phyloP scores from a whole-genome alignment of 192 early-diverging fungal species.

The Backusella tarrabulga region DNA sequence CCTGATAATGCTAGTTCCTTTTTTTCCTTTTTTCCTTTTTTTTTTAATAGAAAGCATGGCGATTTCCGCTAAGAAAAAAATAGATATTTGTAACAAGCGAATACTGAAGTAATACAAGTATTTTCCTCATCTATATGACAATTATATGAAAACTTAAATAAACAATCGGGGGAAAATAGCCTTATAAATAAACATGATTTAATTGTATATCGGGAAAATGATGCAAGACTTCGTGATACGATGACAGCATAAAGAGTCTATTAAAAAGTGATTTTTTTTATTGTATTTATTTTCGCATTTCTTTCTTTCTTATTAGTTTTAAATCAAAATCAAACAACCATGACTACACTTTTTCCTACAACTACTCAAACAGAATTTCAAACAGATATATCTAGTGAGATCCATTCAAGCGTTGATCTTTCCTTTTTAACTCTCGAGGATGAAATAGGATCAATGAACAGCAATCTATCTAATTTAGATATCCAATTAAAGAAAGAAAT shows the following conservation, averaged over 20 bases:
- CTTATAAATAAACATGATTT: slow-evolving; percentile 4
- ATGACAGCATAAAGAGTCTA: neutral
- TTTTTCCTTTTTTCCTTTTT: no score
- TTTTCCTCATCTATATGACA: neutral
- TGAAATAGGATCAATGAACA: neutral
- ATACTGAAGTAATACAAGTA: neutral
- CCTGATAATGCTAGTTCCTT: neutral
- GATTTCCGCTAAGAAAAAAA: neutral
- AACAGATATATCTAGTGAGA: neutral
- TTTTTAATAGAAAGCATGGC: neutral
- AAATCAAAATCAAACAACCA: neutral
- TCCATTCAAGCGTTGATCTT: neutral
- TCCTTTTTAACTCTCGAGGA: neutral
- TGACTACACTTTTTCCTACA: neutral
- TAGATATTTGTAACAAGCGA: neutral
- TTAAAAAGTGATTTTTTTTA: neutral
- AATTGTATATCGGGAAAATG: slow-evolving; percentile 4
- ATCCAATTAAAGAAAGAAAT: neutral
- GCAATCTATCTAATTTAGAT: neutral
- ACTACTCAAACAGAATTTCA: neutral
- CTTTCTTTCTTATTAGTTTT: neutral
- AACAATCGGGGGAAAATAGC: neutral
- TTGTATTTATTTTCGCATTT: neutral
- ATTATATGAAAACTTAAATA: neutral
- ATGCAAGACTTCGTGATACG: neutral